Conservation (phyloP, 139 green algal genomes). For the Coccomyxa sp. region DNA sequence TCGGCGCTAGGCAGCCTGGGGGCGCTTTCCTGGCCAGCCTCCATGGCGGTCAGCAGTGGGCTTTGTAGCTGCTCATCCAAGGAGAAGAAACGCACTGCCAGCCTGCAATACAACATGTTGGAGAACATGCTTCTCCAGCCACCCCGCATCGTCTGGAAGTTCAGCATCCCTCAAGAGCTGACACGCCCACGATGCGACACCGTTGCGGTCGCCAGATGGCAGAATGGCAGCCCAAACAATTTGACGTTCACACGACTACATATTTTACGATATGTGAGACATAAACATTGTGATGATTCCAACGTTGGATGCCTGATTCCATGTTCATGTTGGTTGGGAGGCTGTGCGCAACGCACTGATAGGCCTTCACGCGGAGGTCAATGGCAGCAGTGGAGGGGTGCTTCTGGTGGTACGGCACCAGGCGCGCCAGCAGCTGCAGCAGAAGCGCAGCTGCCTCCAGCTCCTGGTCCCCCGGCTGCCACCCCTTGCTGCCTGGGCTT, state of each 20-base stretch:
- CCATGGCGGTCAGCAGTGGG: background rate
- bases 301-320: background rate
- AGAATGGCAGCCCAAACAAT: background rate
- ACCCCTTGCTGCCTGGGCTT: conserved; percentile 14
- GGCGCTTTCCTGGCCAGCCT: background rate
- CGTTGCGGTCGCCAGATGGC: background rate
- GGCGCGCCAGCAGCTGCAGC: conserved; percentile 36
- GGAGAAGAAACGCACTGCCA: background rate
- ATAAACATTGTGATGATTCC: background rate
- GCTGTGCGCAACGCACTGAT: background rate
- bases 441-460: conserved; percentile 59
- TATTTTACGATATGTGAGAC: background rate
- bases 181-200: background rate
- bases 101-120: background rate
- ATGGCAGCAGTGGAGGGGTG: background rate
- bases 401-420: conserved; percentile 19
- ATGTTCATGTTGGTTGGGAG: background rate
- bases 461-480: conserved; percentile 41
- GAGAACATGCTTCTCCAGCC: background rate
- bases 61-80: background rate
- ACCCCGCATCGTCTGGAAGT: background rate
- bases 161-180: background rate
- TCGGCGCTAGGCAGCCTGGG: background rate
- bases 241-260: background rate
- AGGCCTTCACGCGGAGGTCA: background rate